Percentiles rank a stretch among this genome's conserved stretches.
These are phyloP conservation scores for Trichoderma harzianum DNA, from an alignment of 2,329 filamentous ascomycete species.

Conservation along the genomic window DNA sequence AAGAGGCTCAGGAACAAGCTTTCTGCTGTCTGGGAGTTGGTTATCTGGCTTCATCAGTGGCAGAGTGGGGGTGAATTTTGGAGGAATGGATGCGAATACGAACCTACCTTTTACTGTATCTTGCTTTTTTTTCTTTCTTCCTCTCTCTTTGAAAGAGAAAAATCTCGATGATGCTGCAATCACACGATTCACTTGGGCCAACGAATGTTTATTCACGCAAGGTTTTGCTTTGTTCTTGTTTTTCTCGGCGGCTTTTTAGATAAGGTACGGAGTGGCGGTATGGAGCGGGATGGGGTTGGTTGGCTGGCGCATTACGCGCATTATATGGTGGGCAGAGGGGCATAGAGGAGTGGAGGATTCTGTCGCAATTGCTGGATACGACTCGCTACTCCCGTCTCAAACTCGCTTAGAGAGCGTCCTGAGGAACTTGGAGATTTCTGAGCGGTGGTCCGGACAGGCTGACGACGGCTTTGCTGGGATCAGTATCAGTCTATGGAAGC, in stretches of 20 bases:
- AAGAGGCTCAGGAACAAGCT: constrained; percentile 10
- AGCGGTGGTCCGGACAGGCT: constrained; percentile 4
- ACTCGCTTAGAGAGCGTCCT: constrained; percentile 11
- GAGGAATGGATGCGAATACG: constrained; percentile 9
- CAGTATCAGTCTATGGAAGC: constrained; percentile 6
- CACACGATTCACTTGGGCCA: background rate
- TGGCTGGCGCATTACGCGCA: constrained; percentile 14
- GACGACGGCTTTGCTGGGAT: constrained; percentile 8
- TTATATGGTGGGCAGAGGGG: constrained; percentile 10
- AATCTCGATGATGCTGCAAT: background rate
- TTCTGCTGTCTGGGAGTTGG: background rate
- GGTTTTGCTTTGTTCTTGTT: background rate
- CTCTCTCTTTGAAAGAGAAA: background rate
- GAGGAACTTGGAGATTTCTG: constrained; percentile 2
- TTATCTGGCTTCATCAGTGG: constrained; percentile 11
- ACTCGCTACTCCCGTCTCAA: constrained; percentile 4
- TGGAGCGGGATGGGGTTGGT: background rate
- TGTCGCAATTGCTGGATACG: background rate
- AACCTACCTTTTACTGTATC: background rate
- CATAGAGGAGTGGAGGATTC: background rate
- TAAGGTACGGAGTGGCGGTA: background rate
- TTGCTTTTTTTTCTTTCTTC: background rate
- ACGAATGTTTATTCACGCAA: background rate
- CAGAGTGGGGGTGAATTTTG: background rate
- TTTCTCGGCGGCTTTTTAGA: background rate